These are phyloP conservation scores for Berberis vulgaris DNA, from an alignment of 164 flowering plant species.

Conservation along the genomic window DNA sequence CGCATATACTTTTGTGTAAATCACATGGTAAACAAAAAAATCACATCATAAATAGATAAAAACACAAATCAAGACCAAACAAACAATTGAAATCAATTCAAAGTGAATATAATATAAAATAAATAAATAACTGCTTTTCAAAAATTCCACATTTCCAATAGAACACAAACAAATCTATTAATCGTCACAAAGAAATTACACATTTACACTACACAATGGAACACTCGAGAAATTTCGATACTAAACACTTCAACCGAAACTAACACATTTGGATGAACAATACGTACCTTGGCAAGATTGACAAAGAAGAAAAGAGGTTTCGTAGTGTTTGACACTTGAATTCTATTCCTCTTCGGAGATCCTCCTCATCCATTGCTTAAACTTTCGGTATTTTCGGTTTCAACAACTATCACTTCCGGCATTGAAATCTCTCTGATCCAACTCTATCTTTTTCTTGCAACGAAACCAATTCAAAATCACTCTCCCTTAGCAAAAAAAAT, in stretches of 20 bases:
- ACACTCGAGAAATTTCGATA: neutral
- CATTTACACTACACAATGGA: neutral
- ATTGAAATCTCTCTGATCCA: no score
- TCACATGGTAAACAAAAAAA: neutral
- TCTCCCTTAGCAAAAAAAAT: no score
- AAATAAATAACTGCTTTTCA: no score
- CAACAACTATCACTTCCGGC: neutral
- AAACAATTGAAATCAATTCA: no score
- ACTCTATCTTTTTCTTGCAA: no score
- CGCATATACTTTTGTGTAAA: slow-evolving; percentile 53
- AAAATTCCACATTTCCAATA: no score
- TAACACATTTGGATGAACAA: neutral
- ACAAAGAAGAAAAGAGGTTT: slow-evolving; percentile 60
- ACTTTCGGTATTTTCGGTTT: neutral
- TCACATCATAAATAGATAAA: no score
- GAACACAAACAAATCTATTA: neutral
- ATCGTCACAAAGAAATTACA: neutral
- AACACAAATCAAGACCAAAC: no score
- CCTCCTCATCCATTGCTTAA: neutral
- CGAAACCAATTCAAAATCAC: no score
- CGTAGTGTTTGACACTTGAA: slow-evolving; percentile 59
- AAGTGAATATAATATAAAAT: no score
- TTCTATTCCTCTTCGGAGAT: slow-evolving; percentile 42
- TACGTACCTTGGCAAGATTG: slow-evolving; percentile 50
- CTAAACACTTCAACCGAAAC: no score